These are phyloP conservation scores for Aegilops longissima DNA, from an alignment of 176 grass and related monocot species.

Conservation along the genomic window DNA sequence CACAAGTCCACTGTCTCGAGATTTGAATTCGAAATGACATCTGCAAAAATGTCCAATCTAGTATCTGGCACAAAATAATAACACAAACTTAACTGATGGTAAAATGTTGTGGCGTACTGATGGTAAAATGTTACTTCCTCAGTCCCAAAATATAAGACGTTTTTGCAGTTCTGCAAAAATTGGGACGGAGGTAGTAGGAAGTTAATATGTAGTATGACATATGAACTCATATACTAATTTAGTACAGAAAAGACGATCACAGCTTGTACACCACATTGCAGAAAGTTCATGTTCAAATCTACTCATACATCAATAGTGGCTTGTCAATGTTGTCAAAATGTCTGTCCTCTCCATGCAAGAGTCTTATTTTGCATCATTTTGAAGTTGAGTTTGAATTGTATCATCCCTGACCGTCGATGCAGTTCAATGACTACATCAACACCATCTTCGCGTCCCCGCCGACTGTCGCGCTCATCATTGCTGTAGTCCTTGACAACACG, in stretches of 20 bases:
- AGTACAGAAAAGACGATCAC: not conserved
- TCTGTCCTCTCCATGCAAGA: not conserved
- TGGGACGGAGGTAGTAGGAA: not conserved
- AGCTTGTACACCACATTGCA: not conserved
- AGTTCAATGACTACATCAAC: conserved; percentile 98
- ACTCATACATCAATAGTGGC: not conserved
- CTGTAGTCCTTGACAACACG: conserved; percentile 83
- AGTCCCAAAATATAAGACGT: too few relatives aligned
- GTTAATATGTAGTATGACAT: not conserved
- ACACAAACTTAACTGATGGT: not conserved
- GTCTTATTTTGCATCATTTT: not conserved
- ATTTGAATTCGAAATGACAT: not conserved
- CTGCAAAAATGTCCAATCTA: not conserved
- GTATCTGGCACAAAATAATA: not conserved
- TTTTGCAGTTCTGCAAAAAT: too few relatives aligned
- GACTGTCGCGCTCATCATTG: conserved; percentile 69
- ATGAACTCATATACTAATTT: not conserved
- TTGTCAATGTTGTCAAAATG: not conserved
- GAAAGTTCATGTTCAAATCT: not conserved
- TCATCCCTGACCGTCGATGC: conserved; percentile 27
- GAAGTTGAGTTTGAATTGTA: not conserved
- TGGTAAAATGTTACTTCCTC: too few relatives aligned
- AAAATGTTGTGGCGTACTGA: not conserved
- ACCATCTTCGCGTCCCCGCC: conserved; percentile 89
- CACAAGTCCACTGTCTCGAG: not conserved